phyloP scores from a whole-genome alignment of 2,329 filamentous ascomycete species.

The Corinectria fuckeliana region DNA sequence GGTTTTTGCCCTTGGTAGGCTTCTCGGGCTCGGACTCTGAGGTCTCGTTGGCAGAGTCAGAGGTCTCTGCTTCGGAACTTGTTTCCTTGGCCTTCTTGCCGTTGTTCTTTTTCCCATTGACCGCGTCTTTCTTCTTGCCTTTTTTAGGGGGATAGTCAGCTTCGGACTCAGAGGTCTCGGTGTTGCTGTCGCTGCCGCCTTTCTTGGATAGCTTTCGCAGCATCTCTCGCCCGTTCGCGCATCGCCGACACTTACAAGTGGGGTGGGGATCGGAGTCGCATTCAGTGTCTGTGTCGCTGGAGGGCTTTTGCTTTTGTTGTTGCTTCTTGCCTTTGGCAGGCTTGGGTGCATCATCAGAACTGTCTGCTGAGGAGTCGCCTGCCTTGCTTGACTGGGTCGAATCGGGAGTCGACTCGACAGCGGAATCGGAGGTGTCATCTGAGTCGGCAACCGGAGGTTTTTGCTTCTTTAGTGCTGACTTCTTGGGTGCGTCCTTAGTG shows the following conservation, averaged over 20 bases:
- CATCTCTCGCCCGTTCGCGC: constrained; percentile 31
- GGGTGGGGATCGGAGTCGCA: constrained; percentile 45
- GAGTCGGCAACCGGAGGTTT: constrained; percentile 25
- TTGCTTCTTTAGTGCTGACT: constrained; percentile 35
- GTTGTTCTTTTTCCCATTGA: constrained; percentile 30
- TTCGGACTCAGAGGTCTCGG: constrained; percentile 31
- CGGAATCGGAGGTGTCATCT: constrained; percentile 31
- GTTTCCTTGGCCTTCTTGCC: constrained; percentile 29
- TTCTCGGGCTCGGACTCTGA: constrained; percentile 27
- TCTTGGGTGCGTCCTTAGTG: constrained; percentile 29
- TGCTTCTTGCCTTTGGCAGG: constrained; percentile 26
- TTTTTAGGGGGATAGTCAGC: constrained; percentile 23
- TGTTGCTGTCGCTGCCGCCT: constrained; percentile 9
- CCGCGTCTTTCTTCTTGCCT: constrained; percentile 25
- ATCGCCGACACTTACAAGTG: constrained; percentile 37
- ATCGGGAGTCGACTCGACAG: constrained; percentile 27
- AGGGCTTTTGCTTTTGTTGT: constrained; percentile 21
- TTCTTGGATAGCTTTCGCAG: constrained; percentile 33
- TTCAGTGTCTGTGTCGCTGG: constrained; percentile 34
- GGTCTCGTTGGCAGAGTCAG: constrained; percentile 31
- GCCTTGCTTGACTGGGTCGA: constrained; percentile 32
- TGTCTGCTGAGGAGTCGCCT: constrained; percentile 27
- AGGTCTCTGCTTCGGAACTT: constrained; percentile 36
- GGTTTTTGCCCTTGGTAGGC: constrained; percentile 16
- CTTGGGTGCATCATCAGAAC: constrained; percentile 19